Base-by-base conservation (phyloP, 1,284 basidiomycete genomes). In the Ceratorhiza oryzae-sativae region DNA sequence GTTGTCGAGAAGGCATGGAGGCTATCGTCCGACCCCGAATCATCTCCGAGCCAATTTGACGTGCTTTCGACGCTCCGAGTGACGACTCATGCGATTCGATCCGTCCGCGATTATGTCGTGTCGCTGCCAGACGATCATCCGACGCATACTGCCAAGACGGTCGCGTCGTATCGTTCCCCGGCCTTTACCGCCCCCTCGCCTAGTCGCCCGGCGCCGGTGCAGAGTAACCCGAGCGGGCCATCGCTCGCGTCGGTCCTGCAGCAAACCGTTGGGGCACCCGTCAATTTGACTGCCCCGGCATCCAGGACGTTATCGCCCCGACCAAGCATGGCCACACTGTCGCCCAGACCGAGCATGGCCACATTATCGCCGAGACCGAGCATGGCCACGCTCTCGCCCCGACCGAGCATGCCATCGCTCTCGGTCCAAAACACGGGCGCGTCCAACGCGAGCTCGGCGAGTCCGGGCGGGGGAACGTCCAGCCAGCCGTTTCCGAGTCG, bases 61-160 rank as follows among this genome's bases (percentile, higher is more conserved):
- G 84, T 94, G 3, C 84, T 94, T 6, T 82, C 82, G 9, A 81
- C 88, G 2, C 85, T 94, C 59, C 88, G 91, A 78, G 86, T 84
- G 0, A 94, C 91, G 0, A 94, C 93, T 4, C 86, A 84, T 55
- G 87, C 90, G 3, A 87, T 95, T 71, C 87, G 92, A 42, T 88
- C 89, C 27, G 89, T 93, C 36, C 86, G 92, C 25, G 92, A 93
- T 78, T 94, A 93, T 78, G 82, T 93, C 32, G 82, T 94, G 32
- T 88, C 90, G 0, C 85, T 94, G 18, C 92, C 92, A 0, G 90
- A 91, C 77, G 91, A 92, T 41, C 61, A 75, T 46, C 59, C 72
- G 10, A 72, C 61, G n/a, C 41, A 56, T 32, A 45, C 39, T 18
- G 49, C 23, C 39, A 68, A 56, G 25, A 25, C 13, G 1, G 25